phyloP scores from a whole-genome alignment of 1,139 yeast genomes.

The Martiniozyma asiatica region DNA sequence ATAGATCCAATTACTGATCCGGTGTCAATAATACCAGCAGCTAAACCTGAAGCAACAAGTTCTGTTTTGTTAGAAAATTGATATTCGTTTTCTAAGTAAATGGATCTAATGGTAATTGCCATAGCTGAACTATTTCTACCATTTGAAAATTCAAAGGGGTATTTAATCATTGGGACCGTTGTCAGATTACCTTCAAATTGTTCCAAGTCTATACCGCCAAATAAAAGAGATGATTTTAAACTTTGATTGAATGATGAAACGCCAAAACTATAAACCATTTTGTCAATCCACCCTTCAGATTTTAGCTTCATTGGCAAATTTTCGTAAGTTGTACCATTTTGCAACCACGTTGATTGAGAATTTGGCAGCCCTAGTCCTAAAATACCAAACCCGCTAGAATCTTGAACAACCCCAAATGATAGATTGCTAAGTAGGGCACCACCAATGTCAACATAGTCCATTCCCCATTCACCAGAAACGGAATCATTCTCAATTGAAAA shows the following conservation, averaged over 20 bases:
- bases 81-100: slow-evolving; percentile 5
- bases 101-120: slow-evolving; percentile 26
- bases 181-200: slow-evolving; percentile 37
- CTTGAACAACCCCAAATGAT: slow-evolving; percentile 43
- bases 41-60: slow-evolving; percentile 23
- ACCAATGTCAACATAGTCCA: slow-evolving; percentile 35
- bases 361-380: slow-evolving; percentile 46
- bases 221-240: slow-evolving; percentile 33
- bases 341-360: slow-evolving; percentile 29
- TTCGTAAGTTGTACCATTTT: slow-evolving; percentile 25
- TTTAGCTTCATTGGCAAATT: slow-evolving; percentile 47
- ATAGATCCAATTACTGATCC: slow-evolving; percentile 48
- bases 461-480: slow-evolving; percentile 53
- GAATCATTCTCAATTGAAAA: slow-evolving; percentile 45
- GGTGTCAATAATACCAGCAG: slow-evolving; percentile 45
- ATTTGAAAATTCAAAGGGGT: slow-evolving; percentile 16
- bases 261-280: slow-evolving; percentile 41
- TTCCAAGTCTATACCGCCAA: slow-evolving; percentile 44
- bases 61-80: slow-evolving; percentile 13
- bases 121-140: slow-evolving; percentile 27
- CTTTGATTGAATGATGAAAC: slow-evolving; percentile 32
- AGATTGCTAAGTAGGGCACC: slow-evolving; percentile 29
- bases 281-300: slow-evolving; percentile 35
- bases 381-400: slow-evolving; percentile 39
- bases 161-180: slow-evolving; percentile 28